Conservation (phyloP, 257 asterid genomes). For the Solanum arcanum region DNA sequence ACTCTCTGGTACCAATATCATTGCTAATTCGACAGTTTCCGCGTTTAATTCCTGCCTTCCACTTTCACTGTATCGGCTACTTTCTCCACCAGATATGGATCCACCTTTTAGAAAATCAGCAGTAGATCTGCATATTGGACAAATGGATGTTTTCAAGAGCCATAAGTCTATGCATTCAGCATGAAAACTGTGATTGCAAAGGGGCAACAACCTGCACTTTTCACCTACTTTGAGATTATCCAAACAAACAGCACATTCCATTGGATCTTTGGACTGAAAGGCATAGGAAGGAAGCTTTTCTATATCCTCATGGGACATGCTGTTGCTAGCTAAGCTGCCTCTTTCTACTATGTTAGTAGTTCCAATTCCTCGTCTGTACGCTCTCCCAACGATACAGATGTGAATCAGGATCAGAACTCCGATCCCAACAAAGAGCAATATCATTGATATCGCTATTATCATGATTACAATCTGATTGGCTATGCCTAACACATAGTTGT, state of each 20-base stretch:
- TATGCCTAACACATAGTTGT: conserved; percentile 6
- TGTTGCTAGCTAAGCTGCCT: conserved; percentile 40
- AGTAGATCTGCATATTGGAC: conserved; percentile 56
- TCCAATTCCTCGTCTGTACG: conserved; percentile 19
- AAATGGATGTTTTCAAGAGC: conserved; percentile 44
- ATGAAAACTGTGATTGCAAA: conserved; percentile 46
- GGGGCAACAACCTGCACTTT: conserved; percentile 47
- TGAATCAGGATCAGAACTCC: conserved; percentile 45
- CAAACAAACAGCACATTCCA: conserved; percentile 56
- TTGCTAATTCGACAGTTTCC: not conserved
- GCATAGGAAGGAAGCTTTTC: conserved; percentile 70
- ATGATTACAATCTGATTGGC: conserved; percentile 21
- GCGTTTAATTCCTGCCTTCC: not conserved
- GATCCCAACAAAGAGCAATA: conserved; percentile 42
- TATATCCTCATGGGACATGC: conserved; percentile 68
- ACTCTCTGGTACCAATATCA: not conserved
- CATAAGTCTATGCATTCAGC: conserved; percentile 54
- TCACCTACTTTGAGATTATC: conserved; percentile 44
- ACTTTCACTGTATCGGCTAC: conserved; percentile 3
- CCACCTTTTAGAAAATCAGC: conserved; percentile 1
- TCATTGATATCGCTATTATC: conserved; percentile 40
- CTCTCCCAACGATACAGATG: conserved; percentile 54
- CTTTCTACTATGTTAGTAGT: conserved; percentile 20
- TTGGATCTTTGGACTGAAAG: conserved; percentile 25
- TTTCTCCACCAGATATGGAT: conserved; percentile 6